Evolutionary conservation across 164 flowering plant species (phyloP).

Genomic region (Sedum album): DNA sequence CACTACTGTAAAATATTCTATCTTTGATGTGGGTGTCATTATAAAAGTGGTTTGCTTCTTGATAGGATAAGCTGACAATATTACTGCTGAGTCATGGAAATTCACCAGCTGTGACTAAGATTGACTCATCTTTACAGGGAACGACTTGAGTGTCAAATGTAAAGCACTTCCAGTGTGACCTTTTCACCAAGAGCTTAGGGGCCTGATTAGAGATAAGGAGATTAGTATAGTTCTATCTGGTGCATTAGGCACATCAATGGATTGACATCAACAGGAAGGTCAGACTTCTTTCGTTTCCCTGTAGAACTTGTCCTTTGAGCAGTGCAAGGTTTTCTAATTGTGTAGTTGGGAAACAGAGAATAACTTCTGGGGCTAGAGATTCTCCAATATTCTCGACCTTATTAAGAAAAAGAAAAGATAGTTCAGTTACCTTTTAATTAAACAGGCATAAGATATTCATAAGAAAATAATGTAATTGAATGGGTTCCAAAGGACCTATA

Average conservation of each 20-base stretch:
- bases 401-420: not conserved
- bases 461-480: constrained; percentile 93
- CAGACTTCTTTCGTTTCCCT: constrained; percentile 73
- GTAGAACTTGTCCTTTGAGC: constrained; percentile 46
- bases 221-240: constrained; percentile 68
- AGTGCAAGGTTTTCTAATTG: constrained; percentile 56
- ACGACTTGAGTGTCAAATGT: constrained; percentile 77
- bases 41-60: constrained; percentile 70
- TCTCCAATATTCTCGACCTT: constrained; percentile 79
- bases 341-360: constrained; percentile 77
- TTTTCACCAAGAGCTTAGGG: constrained; percentile 52
- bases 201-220: constrained; percentile 48
- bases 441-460: no score
- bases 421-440: not conserved
- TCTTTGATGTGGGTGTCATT: constrained; percentile 62
- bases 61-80: constrained; percentile 76
- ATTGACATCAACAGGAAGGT: constrained; percentile 55
- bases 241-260: constrained; percentile 47
- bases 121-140: constrained; percentile 85
- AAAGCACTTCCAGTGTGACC: constrained; percentile 57
- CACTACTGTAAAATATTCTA: constrained; percentile 76
- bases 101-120: constrained; percentile 85
- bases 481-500: constrained; percentile 93
- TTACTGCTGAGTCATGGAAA: constrained; percentile 62
- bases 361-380: constrained; percentile 55